Evolutionary conservation across 2,329 filamentous ascomycete species (phyloP), one percentile per base, ranked within the genome.

Genomic region (Coleophoma crateriformis): DNA sequence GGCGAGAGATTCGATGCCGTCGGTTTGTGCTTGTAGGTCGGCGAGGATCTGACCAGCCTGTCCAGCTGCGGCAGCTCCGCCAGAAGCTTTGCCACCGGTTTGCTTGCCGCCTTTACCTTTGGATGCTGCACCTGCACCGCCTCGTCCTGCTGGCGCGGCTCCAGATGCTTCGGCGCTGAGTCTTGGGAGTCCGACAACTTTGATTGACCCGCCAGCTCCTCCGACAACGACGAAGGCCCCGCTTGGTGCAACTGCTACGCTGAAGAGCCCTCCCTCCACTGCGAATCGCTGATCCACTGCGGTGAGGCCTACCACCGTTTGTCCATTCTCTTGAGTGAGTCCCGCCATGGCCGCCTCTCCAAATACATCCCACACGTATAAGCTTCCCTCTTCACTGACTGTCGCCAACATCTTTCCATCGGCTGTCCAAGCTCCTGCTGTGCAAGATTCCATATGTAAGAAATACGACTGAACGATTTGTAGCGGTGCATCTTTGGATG

Each of bases 401-500:
- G 91, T 96, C 7, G 88, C 89, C 2, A 99, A 78, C 14, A 97
- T 73, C 32, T 83, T 83, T 46, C 94, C 94, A 66, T 96, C 91
- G 4, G 88, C 79, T 0, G 89, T 89, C 91, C 94, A 99, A 2
- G 87, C 77, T 51, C 94, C 94, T 7, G 91, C 92, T 1, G 94
- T 97, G 71, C 88, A 95, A 27, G 88, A 73, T 15, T 72, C 86
- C 3, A 88, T 92, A 72, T 97, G 94, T 22, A 95, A 77, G 75
- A 96, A 96, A 73, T 94, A 96, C 22, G 87, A 87, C 72, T 96
- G 89, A 5, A 95, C 78, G 63, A 97, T 94, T 60, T 85, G 84
- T 47, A 97, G 76, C 7, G 88, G 76, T 33, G 71, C 72, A 13
- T 74, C 69, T 34, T 73, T 69, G 55, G 88, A 83, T 48, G 75